Base-by-base conservation (phyloP, 257 asterid genomes). In the Solanum tacnaense region DNA sequence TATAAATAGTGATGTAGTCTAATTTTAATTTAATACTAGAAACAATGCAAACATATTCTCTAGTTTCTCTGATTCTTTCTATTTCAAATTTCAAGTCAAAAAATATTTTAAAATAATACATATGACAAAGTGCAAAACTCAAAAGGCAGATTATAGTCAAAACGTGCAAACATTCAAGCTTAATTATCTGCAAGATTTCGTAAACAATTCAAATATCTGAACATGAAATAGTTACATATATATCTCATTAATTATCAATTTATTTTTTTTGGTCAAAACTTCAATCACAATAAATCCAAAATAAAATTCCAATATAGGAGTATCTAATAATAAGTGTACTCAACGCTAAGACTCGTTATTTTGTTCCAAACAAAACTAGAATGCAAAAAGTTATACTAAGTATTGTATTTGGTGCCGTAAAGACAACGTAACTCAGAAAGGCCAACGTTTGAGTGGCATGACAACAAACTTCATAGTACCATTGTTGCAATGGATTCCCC, bases 381-480 rank as follows among this genome's bases (percentile, higher is more conserved):
- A 18, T 72, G 27, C 25, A 34, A 32, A 32, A 32, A 8, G 7
- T 6, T 3, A 7, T 38, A 32, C 9, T 0, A 7, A 2, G n/a
- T 79, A 41, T 78, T 41, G 36, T 72, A 31, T 72, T 72, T 72
- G 6, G 3, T 15, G 6, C 5, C 21, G 0, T 6, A 44, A 10
- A 46, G 20, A 0, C 7, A 35, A 5, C 31, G 7, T 2, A 41
- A 27, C 35, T 81, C 4, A 46, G 29, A 4, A 88, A 49, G 82
- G 34, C 95, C 93, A 88, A 44, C 88, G 97, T 78, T 92, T 86
- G 49, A 92, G 74, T 1, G 99, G 98, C 94, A 92, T 93, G 13
- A 94, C 92, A 0, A 92, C 86, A 20, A 96, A 96, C 56, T 95
- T 96, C 99, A 96, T 94, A 49, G 91, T 91, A n/a, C 99, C 99